Evolutionary conservation across 371 early-diverging fungal species (phyloP), one percentile per base, ranked within the genome.

Genomic region (Rhizomucor miehei): DNA sequence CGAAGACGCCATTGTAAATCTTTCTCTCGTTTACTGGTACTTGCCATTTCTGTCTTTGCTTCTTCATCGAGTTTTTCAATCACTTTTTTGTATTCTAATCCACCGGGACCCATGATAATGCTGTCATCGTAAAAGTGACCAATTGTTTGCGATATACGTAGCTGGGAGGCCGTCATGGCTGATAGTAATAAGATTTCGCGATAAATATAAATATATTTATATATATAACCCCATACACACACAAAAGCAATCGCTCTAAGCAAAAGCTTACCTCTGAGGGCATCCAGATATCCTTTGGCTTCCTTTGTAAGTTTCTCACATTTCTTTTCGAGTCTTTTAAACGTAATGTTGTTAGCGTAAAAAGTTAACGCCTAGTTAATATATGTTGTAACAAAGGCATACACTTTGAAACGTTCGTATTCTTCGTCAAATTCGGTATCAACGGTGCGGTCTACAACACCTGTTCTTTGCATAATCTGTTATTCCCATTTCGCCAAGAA

Each of bases 221-320:
- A n/a, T n/a, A n/a, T n/a, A 47, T 11, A 21, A 23, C 17, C n/a
- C 35, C 39, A 6, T 16, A 36, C 6, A 13, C 13, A 53, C 12
- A 39, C 23, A 14, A 12, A n/a, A 35, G n/a, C n/a, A n/a, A n/a
- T n/a, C n/a, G n/a, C n/a, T n/a, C n/a, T n/a, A n/a, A n/a, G n/a
- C n/a, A n/a, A n/a, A n/a, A n/a, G n/a, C 55, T 56, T 71, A 88
- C 91, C 87, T 71, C 89, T 62, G 37, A 97, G 77, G 17, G 95
- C 84, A 57, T 92, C 89, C 36, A 95, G 77, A 66, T 95, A 97
- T 21, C 93, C 93, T 66, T 91, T 92, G n/a, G 98, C 85, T 67
- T 97, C 95, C 54, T 88, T 90, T 59, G 92, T 85, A 5, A 97
- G 75, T 41, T 81, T 86, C 59, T 94, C 93, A 1, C 89, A 81